Evolutionary conservation across 345 rosid species (phyloP).

Genomic region (Pseudoturritis turrita): DNA sequence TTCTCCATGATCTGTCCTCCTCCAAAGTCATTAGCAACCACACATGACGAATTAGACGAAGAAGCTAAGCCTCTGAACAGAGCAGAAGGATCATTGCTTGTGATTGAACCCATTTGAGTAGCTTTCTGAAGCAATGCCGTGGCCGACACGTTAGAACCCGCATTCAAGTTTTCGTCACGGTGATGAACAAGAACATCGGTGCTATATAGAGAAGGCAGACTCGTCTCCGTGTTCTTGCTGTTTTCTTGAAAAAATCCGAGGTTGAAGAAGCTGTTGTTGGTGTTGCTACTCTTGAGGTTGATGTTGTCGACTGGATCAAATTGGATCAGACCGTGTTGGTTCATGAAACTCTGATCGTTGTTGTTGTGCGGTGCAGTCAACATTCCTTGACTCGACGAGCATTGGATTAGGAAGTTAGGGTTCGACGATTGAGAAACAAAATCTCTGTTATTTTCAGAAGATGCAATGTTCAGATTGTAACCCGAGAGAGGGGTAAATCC

Average conservation of each 20-base stretch:
- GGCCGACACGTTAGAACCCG: slow-evolving; percentile 62
- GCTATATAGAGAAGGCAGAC: slow-evolving; percentile 28
- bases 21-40: slow-evolving; percentile 22
- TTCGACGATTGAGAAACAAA: slow-evolving; percentile 36
- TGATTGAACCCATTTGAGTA: slow-evolving; percentile 72
- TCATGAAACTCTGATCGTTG: slow-evolving; percentile 30
- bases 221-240: slow-evolving; percentile 25
- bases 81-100: slow-evolving; percentile 32
- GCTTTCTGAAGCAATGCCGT: slow-evolving; percentile 86
- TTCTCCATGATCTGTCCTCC: slow-evolving; percentile 32
- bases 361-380: slow-evolving; percentile 6
- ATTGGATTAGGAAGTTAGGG: slow-evolving; percentile 49
- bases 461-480: slow-evolving; percentile 32
- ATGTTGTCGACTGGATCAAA: slow-evolving; percentile 28
- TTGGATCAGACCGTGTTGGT: slow-evolving; percentile 25
- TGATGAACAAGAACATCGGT: slow-evolving; percentile 30
- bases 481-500: slow-evolving; percentile 19
- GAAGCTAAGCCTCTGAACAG: slow-evolving; percentile 53
- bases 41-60: slow-evolving; percentile 30
- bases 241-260: slow-evolving; percentile 50
- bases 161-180: slow-evolving; percentile 38
- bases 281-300: slow-evolving; percentile 21
- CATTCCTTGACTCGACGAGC: slow-evolving; percentile 30
- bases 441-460: slow-evolving; percentile 26
- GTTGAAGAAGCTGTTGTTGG: slow-evolving; percentile 44